Evolutionary conservation across 768 basidiomycete genomes (phyloP).

Genomic region (Collybiopsis luxurians): DNA sequence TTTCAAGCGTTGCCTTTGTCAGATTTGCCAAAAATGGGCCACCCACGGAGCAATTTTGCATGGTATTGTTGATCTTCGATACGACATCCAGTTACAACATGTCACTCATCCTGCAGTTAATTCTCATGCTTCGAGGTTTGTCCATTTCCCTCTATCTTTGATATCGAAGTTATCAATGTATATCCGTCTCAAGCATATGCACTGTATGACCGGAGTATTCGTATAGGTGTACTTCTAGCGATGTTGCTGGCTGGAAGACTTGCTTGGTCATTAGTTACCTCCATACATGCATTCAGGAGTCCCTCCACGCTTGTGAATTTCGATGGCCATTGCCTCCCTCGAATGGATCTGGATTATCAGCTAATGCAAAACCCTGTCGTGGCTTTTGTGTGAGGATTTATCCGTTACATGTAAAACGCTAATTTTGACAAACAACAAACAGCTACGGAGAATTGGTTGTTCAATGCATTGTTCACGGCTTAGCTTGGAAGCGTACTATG

Average conservation of each 20-base stretch:
- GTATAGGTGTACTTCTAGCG: neutral
- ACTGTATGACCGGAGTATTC: neutral
- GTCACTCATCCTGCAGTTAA: neutral
- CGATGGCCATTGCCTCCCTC: neutral
- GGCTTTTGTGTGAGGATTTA: neutral
- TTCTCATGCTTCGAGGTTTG: conserved; percentile 6
- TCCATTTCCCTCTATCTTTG: neutral
- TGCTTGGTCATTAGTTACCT: neutral
- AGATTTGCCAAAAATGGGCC: neutral
- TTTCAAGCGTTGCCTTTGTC: neutral
- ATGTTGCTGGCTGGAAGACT: neutral
- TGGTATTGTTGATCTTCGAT: neutral
- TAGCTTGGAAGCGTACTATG: neutral
- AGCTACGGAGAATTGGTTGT: neutral
- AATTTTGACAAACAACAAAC: too few relatives aligned
- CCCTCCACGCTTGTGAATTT: neutral
- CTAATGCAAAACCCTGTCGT: neutral
- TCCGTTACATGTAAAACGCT: neutral
- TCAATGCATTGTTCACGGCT: neutral
- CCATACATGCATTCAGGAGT: neutral
- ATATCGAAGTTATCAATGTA: neutral
- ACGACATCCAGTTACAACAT: neutral
- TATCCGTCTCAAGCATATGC: neutral
- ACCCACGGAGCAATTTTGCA: neutral
- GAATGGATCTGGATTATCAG: neutral